Percentiles rank a stretch among this genome's conserved stretches.
Conservation (phyloP, 768 basidiomycete species). For the Podaxis sp. region DNA sequence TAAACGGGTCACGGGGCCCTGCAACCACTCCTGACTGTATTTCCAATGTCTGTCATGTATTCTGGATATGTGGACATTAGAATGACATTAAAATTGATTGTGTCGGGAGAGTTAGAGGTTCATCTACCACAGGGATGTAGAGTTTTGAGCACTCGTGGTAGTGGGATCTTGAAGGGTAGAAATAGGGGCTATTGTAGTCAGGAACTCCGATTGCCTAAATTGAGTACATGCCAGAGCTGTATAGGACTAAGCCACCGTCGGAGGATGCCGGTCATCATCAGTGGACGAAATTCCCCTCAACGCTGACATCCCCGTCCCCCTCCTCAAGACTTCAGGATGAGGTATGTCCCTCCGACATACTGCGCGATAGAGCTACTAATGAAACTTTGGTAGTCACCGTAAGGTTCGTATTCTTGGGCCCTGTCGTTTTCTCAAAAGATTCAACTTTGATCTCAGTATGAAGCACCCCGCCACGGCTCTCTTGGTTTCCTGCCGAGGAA, state of each 20-base stretch:
- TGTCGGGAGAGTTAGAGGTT: too few species aligned
- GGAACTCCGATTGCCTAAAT: neutral
- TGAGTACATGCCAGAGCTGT: conserved; percentile 22
- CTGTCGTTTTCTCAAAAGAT: neutral
- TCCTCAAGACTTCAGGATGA: conserved; percentile 57
- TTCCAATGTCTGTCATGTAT: too few species aligned
- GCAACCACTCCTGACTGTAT: too few species aligned
- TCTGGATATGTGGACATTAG: too few species aligned
- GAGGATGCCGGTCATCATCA: conserved; percentile 26
- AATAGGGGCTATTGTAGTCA: neutral
- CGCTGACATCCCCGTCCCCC: conserved; percentile 26
- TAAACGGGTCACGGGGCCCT: neutral
- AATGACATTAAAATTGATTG: too few species aligned
- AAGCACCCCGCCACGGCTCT: conserved; percentile 98
- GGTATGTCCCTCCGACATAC: conserved; percentile 34
- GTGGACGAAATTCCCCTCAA: conserved; percentile 24
- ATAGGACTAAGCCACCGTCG: conserved; percentile 40
- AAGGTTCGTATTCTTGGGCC: conserved; percentile 50
- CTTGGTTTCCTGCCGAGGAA: conserved; percentile 97
- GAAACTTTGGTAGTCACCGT: conserved; percentile 60
- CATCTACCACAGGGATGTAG: too few species aligned
- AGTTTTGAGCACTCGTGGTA: neutral
- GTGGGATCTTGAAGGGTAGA: neutral
- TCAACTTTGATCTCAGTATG: conserved; percentile 56
- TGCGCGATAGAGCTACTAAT: conserved; percentile 12